Percentiles rank a stretch among this genome's conserved stretches.
Evolutionary conservation across 345 rosid species (phyloP).

Genomic region (Nasturtium officinale): DNA sequence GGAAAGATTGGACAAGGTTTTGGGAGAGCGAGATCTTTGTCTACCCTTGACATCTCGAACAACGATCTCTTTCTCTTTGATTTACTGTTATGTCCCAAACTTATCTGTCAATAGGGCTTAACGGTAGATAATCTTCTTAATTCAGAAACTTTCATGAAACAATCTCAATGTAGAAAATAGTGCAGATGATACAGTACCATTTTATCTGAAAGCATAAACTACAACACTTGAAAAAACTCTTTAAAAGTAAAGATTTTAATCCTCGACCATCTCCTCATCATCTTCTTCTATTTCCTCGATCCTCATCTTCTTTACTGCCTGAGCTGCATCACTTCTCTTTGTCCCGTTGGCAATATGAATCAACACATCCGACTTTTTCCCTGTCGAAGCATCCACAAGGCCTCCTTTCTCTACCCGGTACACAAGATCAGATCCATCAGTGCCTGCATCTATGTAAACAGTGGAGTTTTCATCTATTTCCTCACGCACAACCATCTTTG

Average conservation of each 20-base stretch:
- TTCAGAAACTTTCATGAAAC: no score
- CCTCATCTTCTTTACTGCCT: constrained; percentile 78
- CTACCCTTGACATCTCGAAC: no score
- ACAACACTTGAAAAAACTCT: not conserved
- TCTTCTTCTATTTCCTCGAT: constrained; percentile 72
- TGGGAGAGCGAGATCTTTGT: no score
- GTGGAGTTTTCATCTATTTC: constrained; percentile 90
- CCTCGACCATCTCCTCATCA: constrained; percentile 57
- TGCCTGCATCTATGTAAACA: constrained; percentile 68
- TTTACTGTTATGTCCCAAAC: no score
- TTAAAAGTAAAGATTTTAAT: not conserved
- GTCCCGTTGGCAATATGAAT: constrained; percentile 58
- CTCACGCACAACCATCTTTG: constrained; percentile 77
- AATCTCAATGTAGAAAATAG: no score
- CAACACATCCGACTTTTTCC: constrained; percentile 67
- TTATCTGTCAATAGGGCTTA: no score
- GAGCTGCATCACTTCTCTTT: constrained; percentile 58
- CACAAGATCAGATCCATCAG: constrained; percentile 45
- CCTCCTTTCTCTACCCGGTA: constrained; percentile 83
- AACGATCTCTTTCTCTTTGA: no score
- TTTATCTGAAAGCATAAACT: not conserved
- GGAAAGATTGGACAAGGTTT: no score
- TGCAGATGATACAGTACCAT: no score
- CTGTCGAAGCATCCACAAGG: constrained; percentile 69
- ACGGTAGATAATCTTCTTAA: no score